Percentiles rank a stretch among this genome's conserved stretches.
Evolutionary conservation across 2,329 filamentous ascomycete species (phyloP).

Genomic region (Hypoxylon sp.): DNA sequence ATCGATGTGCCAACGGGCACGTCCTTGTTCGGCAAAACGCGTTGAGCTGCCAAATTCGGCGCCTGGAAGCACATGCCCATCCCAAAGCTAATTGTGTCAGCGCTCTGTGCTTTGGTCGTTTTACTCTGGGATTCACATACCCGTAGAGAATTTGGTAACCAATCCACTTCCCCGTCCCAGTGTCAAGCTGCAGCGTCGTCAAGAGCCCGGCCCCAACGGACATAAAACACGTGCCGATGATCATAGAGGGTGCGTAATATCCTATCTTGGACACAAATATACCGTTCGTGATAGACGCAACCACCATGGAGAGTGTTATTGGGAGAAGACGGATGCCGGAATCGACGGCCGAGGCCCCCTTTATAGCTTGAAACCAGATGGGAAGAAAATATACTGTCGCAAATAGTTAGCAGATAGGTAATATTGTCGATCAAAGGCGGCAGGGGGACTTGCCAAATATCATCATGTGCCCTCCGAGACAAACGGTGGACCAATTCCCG

Average conservation of each 20-base stretch:
- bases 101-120: slow-evolving; percentile 9
- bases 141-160: slow-evolving; percentile 54
- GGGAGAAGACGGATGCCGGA: slow-evolving; percentile 55
- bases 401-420: not conserved
- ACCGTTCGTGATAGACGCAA: slow-evolving; percentile 48
- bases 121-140: slow-evolving; percentile 54
- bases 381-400: slow-evolving; percentile 54
- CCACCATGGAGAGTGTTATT: slow-evolving; percentile 48
- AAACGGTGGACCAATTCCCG: slow-evolving; percentile 29
- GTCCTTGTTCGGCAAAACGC: slow-evolving; percentile 60
- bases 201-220: slow-evolving; percentile 51
- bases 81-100: slow-evolving; percentile 54
- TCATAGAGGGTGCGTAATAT: slow-evolving; percentile 51
- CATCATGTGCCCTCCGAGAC: slow-evolving; percentile 50
- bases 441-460: slow-evolving; percentile 33
- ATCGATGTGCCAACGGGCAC: slow-evolving; percentile 61
- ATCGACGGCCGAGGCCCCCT: slow-evolving; percentile 50
- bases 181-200: slow-evolving; percentile 45
- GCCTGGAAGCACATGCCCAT: slow-evolving; percentile 62
- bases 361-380: slow-evolving; percentile 52
- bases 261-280: slow-evolving; percentile 46
- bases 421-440: not conserved
- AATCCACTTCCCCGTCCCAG: slow-evolving; percentile 47
- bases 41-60: slow-evolving; percentile 64
- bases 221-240: slow-evolving; percentile 40